Conservation (phyloP, 495 filamentous ascomycete species). For the Cercophora sp. region DNA sequence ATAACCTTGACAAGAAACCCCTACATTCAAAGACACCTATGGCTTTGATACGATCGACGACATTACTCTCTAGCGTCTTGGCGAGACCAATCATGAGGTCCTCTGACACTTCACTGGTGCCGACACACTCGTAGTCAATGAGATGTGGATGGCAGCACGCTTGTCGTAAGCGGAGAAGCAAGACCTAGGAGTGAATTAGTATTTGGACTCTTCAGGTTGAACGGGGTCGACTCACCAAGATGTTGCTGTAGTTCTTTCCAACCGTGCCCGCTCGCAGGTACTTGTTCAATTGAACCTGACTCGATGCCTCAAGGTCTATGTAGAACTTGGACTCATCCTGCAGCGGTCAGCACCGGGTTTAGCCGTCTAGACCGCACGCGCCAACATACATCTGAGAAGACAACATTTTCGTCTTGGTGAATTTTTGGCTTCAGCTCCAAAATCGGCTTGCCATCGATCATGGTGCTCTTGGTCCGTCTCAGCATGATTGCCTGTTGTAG, state of each 20-base stretch:
- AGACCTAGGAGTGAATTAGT: too few species aligned
- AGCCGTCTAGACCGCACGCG: too few species aligned
- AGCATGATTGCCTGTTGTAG: constrained; percentile 84
- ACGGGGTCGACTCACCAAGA: too few species aligned
- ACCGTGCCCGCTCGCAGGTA: constrained; percentile 69
- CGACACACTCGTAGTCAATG: constrained; percentile 66
- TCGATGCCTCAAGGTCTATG: constrained; percentile 60
- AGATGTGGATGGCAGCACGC: constrained; percentile 90
- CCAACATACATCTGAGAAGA: constrained; percentile 71
- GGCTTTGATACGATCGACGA: constrained; percentile 65
- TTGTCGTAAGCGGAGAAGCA: constrained; percentile 86
- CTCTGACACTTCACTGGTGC: constrained; percentile 37
- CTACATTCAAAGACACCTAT: too few species aligned
- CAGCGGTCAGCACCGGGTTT: too few species aligned
- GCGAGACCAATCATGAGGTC: constrained; percentile 65
- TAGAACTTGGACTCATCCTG: constrained; percentile 75
- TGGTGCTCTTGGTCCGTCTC: constrained; percentile 77
- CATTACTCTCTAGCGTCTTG: constrained; percentile 52
- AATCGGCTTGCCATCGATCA: constrained; percentile 83
- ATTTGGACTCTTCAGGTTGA: too few species aligned
- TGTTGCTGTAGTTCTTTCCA: constrained; percentile 75
- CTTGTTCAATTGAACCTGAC: constrained; percentile 69
- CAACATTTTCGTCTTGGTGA: constrained; percentile 59
- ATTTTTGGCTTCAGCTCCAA: constrained; percentile 67
- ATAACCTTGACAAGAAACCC: too few species aligned